A percentile compares a stretch with the other conserved stretches of the same genome.
phyloP scores from a whole-genome alignment of 2,329 filamentous ascomycete species.

The Fusarium hainanense region DNA sequence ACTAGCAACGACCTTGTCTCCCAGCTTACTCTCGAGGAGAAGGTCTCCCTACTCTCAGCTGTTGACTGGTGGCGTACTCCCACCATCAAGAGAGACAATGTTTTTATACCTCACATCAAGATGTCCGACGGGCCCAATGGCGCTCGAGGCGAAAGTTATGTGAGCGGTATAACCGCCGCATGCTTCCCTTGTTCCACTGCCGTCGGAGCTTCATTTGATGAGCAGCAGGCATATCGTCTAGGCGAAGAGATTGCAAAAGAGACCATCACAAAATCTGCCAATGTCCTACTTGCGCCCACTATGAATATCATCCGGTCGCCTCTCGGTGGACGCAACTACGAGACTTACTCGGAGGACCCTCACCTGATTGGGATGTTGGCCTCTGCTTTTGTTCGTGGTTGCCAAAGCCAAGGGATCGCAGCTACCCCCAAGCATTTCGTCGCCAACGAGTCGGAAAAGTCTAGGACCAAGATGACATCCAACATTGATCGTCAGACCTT shows the following conservation, averaged over 20 bases:
- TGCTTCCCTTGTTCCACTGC: conserved; percentile 13
- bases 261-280: conserved; percentile 4
- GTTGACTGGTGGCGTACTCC: conserved; percentile 18
- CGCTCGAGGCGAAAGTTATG: conserved; percentile 4
- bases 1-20: background rate
- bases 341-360: conserved; percentile 17
- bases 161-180: conserved; percentile 8
- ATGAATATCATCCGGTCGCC: conserved; percentile 17
- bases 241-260: conserved; percentile 8
- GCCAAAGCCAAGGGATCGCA: conserved; percentile 8
- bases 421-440: conserved; percentile 16
- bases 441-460: conserved; percentile 13
- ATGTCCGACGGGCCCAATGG: conserved; percentile 10
- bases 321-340: conserved; percentile 8
- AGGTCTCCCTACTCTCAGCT: background rate
- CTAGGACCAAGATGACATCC: conserved; percentile 10
- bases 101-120: conserved; percentile 14
- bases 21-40: background rate
- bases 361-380: background rate
- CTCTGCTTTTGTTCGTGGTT: conserved; percentile 10
- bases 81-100: background rate
- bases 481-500: conserved; percentile 5
- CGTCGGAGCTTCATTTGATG: background rate
- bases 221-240: background rate
- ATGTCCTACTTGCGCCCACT: conserved; percentile 6